These are phyloP conservation scores for Pythium dissotocum DNA, from an alignment of 352 stramenopile genomes.

Conservation along the genomic window DNA sequence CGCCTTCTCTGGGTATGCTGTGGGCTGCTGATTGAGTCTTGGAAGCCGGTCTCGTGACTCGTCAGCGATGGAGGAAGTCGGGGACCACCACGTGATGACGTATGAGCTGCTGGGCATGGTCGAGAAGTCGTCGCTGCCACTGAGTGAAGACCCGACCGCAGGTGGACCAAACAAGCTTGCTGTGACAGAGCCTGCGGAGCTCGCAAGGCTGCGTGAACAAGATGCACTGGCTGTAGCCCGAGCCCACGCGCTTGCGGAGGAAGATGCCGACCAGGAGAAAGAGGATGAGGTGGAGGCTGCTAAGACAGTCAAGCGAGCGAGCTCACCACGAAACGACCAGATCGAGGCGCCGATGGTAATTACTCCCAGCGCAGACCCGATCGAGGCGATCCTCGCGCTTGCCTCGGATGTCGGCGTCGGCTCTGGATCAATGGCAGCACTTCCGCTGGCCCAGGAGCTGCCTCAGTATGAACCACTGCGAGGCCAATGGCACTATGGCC, in stretches of 20 bases:
- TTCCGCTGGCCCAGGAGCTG: background rate
- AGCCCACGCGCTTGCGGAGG: slow-evolving; percentile 11
- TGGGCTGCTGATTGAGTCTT: background rate
- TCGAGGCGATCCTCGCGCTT: slow-evolving; percentile 20
- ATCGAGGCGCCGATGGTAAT: background rate
- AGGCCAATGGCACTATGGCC: slow-evolving; percentile 61
- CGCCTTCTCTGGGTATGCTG: background rate
- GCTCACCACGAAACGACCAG: background rate
- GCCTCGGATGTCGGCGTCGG: background rate
- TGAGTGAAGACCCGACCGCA: slow-evolving; percentile 2
- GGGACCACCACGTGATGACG: slow-evolving; percentile 10
- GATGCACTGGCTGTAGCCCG: slow-evolving; percentile 25
- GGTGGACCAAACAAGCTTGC: slow-evolving; percentile 15
- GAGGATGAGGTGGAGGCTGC: background rate
- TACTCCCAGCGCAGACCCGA: background rate
- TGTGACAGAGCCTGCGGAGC: slow-evolving; percentile 20
- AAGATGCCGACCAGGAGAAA: slow-evolving; percentile 17
- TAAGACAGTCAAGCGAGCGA: background rate
- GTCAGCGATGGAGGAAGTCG: background rate
- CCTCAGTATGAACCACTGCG: slow-evolving; percentile 55
- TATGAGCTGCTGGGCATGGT: slow-evolving; percentile 6
- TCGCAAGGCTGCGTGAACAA: slow-evolving; percentile 26
- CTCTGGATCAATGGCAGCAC: background rate
- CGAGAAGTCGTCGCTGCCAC: background rate
- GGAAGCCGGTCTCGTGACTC: background rate